Conservation (phyloP, 2,329 filamentous ascomycete species). For the Atkinsonella hypoxylon region DNA sequence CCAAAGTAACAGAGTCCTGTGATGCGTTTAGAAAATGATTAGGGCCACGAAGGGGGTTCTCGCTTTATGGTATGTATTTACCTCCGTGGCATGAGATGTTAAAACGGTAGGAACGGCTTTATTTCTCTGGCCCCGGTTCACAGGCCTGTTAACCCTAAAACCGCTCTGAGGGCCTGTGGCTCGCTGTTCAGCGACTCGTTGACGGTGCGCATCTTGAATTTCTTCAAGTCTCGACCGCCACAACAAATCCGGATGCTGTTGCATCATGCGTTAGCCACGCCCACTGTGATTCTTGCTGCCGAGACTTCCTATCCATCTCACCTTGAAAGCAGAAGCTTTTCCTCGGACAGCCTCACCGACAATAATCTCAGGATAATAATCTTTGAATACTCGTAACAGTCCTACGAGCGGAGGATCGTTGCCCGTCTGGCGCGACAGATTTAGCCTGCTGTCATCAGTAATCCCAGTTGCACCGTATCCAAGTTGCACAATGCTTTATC, state of each 20-base stretch:
- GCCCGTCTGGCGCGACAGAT: constrained; percentile 46
- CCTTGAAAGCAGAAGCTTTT: constrained; percentile 50
- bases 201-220: constrained; percentile 48
- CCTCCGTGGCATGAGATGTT: constrained; percentile 61
- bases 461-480: not conserved
- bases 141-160: constrained; percentile 50
- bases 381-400: constrained; percentile 72
- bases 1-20: constrained; percentile 52
- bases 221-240: constrained; percentile 59
- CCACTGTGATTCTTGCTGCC: no score
- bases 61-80: constrained; percentile 18
- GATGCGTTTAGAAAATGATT: not conserved
- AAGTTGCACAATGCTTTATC: constrained; percentile 13
- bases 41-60: not conserved
- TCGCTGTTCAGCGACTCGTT: constrained; percentile 31
- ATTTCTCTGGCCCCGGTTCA: constrained; percentile 16
- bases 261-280: constrained; percentile 9
- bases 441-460: constrained; percentile 32
- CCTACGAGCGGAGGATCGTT: constrained; percentile 66
- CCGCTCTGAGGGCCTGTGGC: constrained; percentile 27
- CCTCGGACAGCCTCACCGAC: constrained; percentile 55
- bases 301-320: constrained; percentile 14
- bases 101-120: constrained; percentile 55
- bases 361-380: constrained; percentile 84
- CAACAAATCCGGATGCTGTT: constrained; percentile 58